Conservation (phyloP, 1,284 basidiomycete genomes). For the Ganoderma sp. region DNA sequence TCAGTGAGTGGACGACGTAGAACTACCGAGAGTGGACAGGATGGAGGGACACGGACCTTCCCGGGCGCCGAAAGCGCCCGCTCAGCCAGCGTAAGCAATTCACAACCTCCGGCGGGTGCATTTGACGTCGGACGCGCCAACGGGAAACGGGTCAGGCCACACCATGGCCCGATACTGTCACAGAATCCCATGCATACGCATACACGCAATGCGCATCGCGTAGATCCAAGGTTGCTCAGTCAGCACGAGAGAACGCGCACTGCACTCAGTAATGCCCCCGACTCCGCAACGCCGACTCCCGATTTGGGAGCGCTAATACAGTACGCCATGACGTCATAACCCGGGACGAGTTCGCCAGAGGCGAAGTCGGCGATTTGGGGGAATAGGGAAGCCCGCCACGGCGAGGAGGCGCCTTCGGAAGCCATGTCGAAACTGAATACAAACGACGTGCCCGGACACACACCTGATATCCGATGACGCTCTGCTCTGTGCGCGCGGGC, state of each 20-base stretch:
- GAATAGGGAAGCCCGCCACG: background rate
- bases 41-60: slow-evolving; percentile 1
- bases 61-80: slow-evolving; percentile 3
- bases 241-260: background rate
- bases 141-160: background rate
- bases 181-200: background rate
- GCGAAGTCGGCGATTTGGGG: background rate
- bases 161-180: background rate
- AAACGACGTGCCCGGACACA: background rate
- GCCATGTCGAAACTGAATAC: background rate
- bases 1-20: background rate
- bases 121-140: background rate
- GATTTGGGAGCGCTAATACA: background rate
- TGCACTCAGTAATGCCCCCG: background rate
- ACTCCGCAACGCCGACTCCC: background rate
- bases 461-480: too few relatives aligned
- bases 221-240: background rate
- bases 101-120: background rate
- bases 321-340: background rate
- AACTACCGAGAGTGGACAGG: background rate
- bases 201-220: background rate
- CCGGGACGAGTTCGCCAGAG: background rate
- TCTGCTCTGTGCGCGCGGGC: too few relatives aligned
- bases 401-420: slow-evolving; percentile 3
- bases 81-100: too few relatives aligned